Evolutionary conservation across 2,329 filamentous ascomycete species (phyloP).

Genomic region (Diaporthe velutina): DNA sequence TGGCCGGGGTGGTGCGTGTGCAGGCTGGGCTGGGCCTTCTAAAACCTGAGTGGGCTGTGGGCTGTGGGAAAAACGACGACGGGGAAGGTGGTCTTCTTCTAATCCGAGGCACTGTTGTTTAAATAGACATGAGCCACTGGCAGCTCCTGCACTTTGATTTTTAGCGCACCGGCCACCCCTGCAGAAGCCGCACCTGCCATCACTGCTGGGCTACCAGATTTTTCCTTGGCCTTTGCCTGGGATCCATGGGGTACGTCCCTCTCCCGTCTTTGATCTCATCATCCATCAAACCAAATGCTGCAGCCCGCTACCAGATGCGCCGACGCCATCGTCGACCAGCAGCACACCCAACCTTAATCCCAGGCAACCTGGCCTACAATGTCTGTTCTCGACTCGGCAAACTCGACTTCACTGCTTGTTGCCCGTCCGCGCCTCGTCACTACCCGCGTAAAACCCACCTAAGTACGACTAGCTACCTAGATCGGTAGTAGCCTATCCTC

Average conservation of each 20-base stretch:
- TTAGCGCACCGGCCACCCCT: constrained; percentile 38
- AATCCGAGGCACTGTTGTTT: constrained; percentile 39
- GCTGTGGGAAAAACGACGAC: constrained; percentile 38
- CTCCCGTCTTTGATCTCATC: background rate
- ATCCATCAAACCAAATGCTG: constrained; percentile 18
- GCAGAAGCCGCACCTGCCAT: constrained; percentile 38
- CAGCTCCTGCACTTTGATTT: constrained; percentile 25
- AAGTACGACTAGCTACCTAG: background rate
- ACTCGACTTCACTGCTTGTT: background rate
- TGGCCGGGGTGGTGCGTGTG: constrained; percentile 18
- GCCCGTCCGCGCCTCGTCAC: background rate
- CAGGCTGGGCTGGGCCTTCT: constrained; percentile 28
- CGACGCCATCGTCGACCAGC: constrained; percentile 10
- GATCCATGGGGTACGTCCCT: constrained; percentile 23
- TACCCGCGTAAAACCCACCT: background rate
- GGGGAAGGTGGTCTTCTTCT: constrained; percentile 39
- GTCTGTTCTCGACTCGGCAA: constrained; percentile 13
- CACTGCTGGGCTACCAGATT: constrained; percentile 35
- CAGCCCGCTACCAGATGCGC: constrained; percentile 17
- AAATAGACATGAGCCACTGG: constrained; percentile 39
- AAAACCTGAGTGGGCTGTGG: constrained; percentile 30
- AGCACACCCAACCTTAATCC: constrained; percentile 6
- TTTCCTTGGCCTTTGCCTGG: constrained; percentile 37
- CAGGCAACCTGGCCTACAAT: background rate
- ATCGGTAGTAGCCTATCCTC: background rate